Percentiles rank a stretch among this genome's conserved stretches.
Evolutionary conservation across 2,329 filamentous ascomycete genomes (phyloP).

Genomic region (Xylaria sp.): DNA sequence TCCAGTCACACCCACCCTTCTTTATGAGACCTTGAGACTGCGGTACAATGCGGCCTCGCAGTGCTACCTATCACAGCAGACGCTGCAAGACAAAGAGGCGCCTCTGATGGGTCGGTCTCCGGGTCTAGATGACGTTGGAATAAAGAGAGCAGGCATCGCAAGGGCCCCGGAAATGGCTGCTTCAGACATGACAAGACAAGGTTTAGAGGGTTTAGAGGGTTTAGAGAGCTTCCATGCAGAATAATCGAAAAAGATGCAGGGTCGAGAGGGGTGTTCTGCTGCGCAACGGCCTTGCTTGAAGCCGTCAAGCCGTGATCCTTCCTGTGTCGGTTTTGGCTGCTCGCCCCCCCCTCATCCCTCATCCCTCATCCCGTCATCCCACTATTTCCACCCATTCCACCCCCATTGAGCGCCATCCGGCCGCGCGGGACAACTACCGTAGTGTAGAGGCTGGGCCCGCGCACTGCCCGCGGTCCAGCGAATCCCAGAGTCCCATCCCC

Average conservation of each 20-base stretch:
- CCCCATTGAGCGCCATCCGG: conserved; percentile 19
- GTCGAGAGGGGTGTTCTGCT: conserved; percentile 19
- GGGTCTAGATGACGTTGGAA: conserved; percentile 31
- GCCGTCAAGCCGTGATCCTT: conserved; percentile 30
- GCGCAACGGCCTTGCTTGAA: conserved; percentile 31
- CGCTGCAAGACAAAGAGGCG: conserved; percentile 19
- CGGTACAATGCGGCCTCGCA: neutral
- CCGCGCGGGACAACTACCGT: conserved; percentile 34
- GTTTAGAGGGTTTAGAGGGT: neutral
- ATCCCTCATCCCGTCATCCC: neutral
- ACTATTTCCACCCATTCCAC: too few species aligned
- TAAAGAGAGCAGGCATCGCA: conserved; percentile 13
- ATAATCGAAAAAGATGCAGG: conserved; percentile 32
- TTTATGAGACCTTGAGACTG: neutral
- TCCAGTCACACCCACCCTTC: conserved; percentile 10
- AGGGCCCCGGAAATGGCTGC: conserved; percentile 13
- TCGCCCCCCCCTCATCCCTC: too few species aligned
- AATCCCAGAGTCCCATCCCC: conserved; percentile 29
- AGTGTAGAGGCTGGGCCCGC: neutral
- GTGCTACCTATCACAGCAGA: neutral
- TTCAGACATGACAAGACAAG: conserved; percentile 17
- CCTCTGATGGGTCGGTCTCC: conserved; percentile 27
- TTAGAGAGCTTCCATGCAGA: conserved; percentile 32
- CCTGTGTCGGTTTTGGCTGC: conserved; percentile 18
- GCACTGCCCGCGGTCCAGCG: conserved; percentile 11